Conservation (phyloP, 208 protist species). For the Herpetomonas samuelpessoai region DNA sequence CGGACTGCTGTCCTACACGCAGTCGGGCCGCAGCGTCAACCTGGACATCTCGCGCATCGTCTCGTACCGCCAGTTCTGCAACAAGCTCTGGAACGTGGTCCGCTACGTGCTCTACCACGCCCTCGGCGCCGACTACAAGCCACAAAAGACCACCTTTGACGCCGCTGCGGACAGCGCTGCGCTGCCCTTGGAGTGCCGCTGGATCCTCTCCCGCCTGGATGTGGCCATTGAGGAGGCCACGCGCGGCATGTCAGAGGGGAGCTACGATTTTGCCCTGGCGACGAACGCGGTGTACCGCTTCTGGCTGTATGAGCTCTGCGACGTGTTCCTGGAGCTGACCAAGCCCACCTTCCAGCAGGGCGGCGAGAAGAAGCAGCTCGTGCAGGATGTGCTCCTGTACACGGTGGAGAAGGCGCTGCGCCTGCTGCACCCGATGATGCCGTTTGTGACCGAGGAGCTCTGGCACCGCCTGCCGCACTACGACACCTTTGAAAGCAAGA, state of each 20-base stretch:
- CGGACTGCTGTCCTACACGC: slow-evolving; percentile 97
- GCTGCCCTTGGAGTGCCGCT: slow-evolving; percentile 92
- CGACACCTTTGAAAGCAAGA: slow-evolving; percentile 61
- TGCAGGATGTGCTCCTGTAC: slow-evolving; percentile 91
- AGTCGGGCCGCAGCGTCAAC: slow-evolving; percentile 95
- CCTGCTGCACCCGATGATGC: slow-evolving; percentile 99
- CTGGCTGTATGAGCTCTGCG: slow-evolving; percentile 98
- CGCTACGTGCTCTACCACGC: slow-evolving; percentile 95
- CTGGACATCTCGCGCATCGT: slow-evolving; percentile 98
- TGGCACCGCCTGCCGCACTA: slow-evolving; percentile 96
- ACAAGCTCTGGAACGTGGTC: slow-evolving; percentile 99
- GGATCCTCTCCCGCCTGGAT: slow-evolving; percentile 95
- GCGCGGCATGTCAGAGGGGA: slow-evolving; percentile 58
- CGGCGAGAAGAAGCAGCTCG: slow-evolving; percentile 67
- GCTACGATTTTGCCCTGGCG: slow-evolving; percentile 92
- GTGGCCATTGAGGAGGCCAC: slow-evolving; percentile 70
- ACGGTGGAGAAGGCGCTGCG: slow-evolving; percentile 93
- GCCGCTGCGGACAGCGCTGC: slow-evolving; percentile 23
- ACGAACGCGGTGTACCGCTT: slow-evolving; percentile 95
- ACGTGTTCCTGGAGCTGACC: slow-evolving; percentile 96
- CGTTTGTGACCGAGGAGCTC: slow-evolving; percentile 99
- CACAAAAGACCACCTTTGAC: slow-evolving; percentile 43
- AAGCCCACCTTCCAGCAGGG: slow-evolving; percentile 91
- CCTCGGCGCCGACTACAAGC: slow-evolving; percentile 76
- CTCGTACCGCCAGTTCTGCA: slow-evolving; percentile 98